Conservation (phyloP, 176 grass and related monocot genomes). For the Avena atlantica region DNA sequence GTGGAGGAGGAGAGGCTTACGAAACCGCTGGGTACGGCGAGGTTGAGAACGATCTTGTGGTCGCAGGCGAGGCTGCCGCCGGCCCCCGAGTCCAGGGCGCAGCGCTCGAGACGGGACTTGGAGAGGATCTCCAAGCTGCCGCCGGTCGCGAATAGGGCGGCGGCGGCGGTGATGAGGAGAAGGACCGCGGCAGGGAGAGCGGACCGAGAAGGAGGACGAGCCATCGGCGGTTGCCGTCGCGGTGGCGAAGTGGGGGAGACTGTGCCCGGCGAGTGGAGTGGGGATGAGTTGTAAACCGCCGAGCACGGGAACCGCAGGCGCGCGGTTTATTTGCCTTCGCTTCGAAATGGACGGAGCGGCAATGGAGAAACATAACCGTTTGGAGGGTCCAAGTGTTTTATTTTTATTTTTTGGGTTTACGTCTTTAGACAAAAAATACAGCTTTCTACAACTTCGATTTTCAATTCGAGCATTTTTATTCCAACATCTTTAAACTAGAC, state of each 20-base stretch:
- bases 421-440: too few species aligned
- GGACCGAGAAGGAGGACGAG: neutral
- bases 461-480: too few species aligned
- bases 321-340: neutral
- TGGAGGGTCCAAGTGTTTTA: too few species aligned
- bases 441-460: too few species aligned
- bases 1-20: constrained; percentile 36
- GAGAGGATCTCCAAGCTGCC: constrained; percentile 64
- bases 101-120: constrained; percentile 69
- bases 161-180: neutral
- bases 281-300: neutral
- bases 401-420: too few species aligned
- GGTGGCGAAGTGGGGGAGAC: neutral
- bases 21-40: constrained; percentile 67
- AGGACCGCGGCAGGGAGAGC: neutral
- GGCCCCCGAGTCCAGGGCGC: constrained; percentile 46
- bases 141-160: neutral
- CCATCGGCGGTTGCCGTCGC: constrained; percentile 27
- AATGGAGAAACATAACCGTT: too few species aligned
- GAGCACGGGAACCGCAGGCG: neutral
- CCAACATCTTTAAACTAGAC: too few species aligned
- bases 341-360: constrained; percentile 6
- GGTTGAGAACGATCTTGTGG: constrained; percentile 71
- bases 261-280: neutral
- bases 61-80: constrained; percentile 56